phyloP scores from a whole-genome alignment of 192 early-diverging fungal genomes.

The Spizellomyces sp. region DNA sequence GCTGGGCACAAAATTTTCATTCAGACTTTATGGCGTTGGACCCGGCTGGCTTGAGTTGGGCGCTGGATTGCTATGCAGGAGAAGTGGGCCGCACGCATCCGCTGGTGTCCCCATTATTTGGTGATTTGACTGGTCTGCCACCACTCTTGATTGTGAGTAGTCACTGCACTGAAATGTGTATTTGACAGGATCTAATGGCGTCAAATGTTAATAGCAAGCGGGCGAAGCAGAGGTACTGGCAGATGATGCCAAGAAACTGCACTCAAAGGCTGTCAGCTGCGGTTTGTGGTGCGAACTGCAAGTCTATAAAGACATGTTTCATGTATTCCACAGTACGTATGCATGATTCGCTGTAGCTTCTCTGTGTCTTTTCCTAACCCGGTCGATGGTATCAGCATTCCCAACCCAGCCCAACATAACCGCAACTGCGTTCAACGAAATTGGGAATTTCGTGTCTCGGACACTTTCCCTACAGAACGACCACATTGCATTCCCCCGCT shows the following conservation, averaged over 20 bases:
- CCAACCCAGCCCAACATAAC: background rate
- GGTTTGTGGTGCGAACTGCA: conserved; percentile 30
- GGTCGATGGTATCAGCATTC: background rate
- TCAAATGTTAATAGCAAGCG: conserved; percentile 21
- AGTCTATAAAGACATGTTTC: conserved; percentile 43
- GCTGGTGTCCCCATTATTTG: conserved; percentile 48
- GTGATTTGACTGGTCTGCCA: conserved; percentile 29
- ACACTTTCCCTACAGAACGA: background rate
- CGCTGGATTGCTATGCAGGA: conserved; percentile 25
- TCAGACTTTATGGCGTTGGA: conserved; percentile 44
- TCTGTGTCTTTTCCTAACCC: too few relatives aligned
- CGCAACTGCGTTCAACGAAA: background rate
- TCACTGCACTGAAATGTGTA: too few relatives aligned
- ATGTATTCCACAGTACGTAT: conserved; percentile 37
- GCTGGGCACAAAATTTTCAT: conserved; percentile 34
- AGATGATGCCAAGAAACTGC: conserved; percentile 39
- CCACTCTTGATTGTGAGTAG: conserved; percentile 35
- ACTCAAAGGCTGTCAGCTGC: background rate
- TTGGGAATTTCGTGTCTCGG: background rate
- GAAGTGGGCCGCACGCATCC: conserved; percentile 31
- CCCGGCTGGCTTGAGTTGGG: conserved; percentile 42
- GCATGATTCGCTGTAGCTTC: too few relatives aligned
- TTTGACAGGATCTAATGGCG: too few relatives aligned
- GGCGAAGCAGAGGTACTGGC: conserved; percentile 47
- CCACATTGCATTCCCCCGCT: too few relatives aligned